Evolutionary conservation across 805 yeast genomes (phyloP), one percentile per base, ranked within the genome.

Genomic region (Babjeviella inositovora): DNA sequence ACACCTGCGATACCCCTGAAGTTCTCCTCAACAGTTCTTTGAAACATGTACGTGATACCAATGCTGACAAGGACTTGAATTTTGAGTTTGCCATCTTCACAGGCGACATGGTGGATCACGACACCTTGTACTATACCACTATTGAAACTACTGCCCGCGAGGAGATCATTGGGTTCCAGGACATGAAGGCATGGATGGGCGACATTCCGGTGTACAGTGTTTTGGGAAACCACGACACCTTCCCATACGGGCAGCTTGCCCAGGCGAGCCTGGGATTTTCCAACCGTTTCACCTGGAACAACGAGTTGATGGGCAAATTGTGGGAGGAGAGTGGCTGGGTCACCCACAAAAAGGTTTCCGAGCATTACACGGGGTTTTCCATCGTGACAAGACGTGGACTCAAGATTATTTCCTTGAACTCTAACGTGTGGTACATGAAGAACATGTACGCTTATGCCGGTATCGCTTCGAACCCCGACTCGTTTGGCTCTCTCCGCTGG

Each of bases 51-150:
- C 41, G 31, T 5, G 43, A 52, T 11, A 44, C 45, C 29, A 47
- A 52, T 26, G 26, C 41, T 17, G 28, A 41, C 9, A 33, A 42
- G 7, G 37, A 48, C 19, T 30, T 56, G 17, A 34, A 50, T 6
- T 72, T 61, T 34, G 73, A 70, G 24, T 73, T 73, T 37, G 58
- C 74, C 3, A 43, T 74, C 18, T 74, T 74, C 53, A 74, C 82
- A 4, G 84, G 84, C 27, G 85, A 74, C 37, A 53, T 72, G 39
- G 74, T 73, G 25, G 82, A 74, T 40, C 85, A 74, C 37, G 71
- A 65, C 33, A 67, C 61, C 27, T 37, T 50, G 8, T 53, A 56
- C 22, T 55, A 60, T 35, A 60, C 61, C 22, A 52, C 62, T 21
- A 44, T 39, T 31, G 57, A 66, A 21, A 50, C 55, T 31, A 62